Evolutionary conservation across 306 rosid species (phyloP).

Genomic region (Inga laurina): DNA sequence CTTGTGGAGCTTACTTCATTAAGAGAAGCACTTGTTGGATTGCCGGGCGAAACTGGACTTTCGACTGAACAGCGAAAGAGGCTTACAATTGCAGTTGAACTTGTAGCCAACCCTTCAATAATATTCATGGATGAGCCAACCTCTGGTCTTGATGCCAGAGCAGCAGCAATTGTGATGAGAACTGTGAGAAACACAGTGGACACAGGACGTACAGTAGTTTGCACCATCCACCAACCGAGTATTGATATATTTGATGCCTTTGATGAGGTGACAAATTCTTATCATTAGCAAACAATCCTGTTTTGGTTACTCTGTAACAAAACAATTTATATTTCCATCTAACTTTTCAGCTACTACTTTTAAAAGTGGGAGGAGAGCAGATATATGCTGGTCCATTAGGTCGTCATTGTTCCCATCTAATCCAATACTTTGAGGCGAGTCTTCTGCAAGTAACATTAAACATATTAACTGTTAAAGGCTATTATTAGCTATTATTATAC

Average conservation of each 20-base stretch:
- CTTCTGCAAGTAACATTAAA: neutral
- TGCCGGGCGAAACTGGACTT: constrained; percentile 59
- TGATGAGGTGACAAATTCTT: constrained; percentile 51
- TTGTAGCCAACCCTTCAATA: constrained; percentile 18
- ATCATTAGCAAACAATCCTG: neutral
- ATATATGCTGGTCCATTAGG: constrained; percentile 60
- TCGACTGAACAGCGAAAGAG: constrained; percentile 70
- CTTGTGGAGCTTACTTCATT: constrained; percentile 61
- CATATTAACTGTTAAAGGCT: neutral
- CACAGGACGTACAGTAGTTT: constrained; percentile 19
- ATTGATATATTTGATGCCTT: constrained; percentile 68
- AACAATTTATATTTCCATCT: neutral
- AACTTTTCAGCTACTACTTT: constrained; percentile 50
- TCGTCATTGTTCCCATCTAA: constrained; percentile 46
- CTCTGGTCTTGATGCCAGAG: constrained; percentile 24
- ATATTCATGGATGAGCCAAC: constrained; percentile 25
- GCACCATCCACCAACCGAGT: constrained; percentile 24
- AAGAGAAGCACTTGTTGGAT: constrained; percentile 57
- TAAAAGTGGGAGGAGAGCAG: constrained; percentile 64
- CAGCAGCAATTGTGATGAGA: constrained; percentile 19
- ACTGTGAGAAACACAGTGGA: constrained; percentile 18
- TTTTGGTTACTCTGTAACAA: neutral
- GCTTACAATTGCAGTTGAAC: constrained; percentile 59
- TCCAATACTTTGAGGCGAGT: constrained; percentile 57
- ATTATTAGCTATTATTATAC: neutral